phyloP scores from a whole-genome alignment of 441 rosid genomes.

The Arabidopsis hybrid region DNA sequence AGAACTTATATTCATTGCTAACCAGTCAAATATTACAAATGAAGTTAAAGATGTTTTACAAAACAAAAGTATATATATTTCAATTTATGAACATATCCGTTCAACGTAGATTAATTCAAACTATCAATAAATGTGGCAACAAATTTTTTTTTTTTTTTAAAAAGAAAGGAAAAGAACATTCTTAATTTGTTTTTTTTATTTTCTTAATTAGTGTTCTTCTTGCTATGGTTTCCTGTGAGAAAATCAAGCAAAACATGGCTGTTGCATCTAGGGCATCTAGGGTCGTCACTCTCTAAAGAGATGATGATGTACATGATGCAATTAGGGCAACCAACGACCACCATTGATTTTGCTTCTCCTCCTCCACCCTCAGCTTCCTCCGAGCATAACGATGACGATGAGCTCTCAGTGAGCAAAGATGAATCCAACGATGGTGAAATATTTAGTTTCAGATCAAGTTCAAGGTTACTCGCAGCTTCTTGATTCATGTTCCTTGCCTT shows the following conservation, averaged over 20 bases:
- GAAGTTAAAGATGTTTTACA: not conserved
- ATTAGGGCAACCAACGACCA: slow-evolving; percentile 59
- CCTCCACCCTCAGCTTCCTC: slow-evolving; percentile 48
- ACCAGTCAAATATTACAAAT: not conserved
- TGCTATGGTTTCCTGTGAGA: slow-evolving; percentile 37
- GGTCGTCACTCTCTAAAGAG: slow-evolving; percentile 50
- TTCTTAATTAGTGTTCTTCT: slow-evolving; percentile 26
- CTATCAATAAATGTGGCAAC: slow-evolving; percentile 21
- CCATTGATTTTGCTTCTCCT: slow-evolving; percentile 49
- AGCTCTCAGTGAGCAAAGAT: slow-evolving; percentile 37
- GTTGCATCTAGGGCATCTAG: slow-evolving; percentile 63
- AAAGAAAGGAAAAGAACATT: not conserved
- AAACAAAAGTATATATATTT: slow-evolving; percentile 11
- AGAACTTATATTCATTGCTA: not conserved
- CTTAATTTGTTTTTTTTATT: too few species aligned
- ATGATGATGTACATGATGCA: slow-evolving; percentile 65
- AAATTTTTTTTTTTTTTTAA: too few species aligned
- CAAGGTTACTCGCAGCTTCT: slow-evolving; percentile 37
- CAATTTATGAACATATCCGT: slow-evolving; percentile 8
- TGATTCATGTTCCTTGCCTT: slow-evolving; percentile 48
- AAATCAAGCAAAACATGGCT: slow-evolving; percentile 63
- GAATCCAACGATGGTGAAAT: slow-evolving; percentile 45
- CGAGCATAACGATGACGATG: slow-evolving; percentile 51
- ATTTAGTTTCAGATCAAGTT: slow-evolving; percentile 56
- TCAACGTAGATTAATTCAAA: slow-evolving; percentile 16